phyloP scores from a whole-genome alignment of 495 filamentous ascomycete genomes.

The Pyrenopolyporus hunteri region DNA sequence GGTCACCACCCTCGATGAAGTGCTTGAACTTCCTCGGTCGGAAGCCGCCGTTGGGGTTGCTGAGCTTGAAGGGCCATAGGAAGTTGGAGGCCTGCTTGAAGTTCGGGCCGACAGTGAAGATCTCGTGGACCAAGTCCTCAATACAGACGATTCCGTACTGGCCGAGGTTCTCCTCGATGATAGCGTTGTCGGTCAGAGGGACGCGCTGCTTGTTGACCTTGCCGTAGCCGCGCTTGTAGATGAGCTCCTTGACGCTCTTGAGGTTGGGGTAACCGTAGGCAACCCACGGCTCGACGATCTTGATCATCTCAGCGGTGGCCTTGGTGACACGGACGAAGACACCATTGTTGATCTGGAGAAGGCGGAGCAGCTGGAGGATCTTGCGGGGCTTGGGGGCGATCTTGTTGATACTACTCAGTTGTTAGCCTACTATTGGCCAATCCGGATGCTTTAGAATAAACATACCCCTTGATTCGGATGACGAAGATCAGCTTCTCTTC shows the following conservation, averaged over 20 bases:
- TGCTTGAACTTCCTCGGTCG: slow-evolving; percentile 96
- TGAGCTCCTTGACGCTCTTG: slow-evolving; percentile 96
- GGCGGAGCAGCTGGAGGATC: slow-evolving; percentile 98
- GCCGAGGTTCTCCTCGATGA: slow-evolving; percentile 95
- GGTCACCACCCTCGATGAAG: slow-evolving; percentile 98
- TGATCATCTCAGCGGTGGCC: slow-evolving; percentile 97
- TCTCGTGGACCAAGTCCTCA: slow-evolving; percentile 99
- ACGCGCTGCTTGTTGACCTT: slow-evolving; percentile 97
- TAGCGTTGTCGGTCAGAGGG: slow-evolving; percentile 93
- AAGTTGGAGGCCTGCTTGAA: slow-evolving; percentile 99
- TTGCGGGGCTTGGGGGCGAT: slow-evolving; percentile 99
- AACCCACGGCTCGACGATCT: slow-evolving; percentile 96
- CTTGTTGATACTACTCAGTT: slow-evolving; percentile 91
- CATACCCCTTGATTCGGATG: slow-evolving; percentile 96
- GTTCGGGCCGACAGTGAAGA: slow-evolving; percentile 97
- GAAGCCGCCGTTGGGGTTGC: slow-evolving; percentile 96
- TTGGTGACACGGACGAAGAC: slow-evolving; percentile 97
- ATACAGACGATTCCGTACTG: slow-evolving; percentile 99
- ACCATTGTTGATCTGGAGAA: slow-evolving; percentile 99
- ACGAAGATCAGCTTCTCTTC: slow-evolving; percentile 98
- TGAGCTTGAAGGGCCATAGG: slow-evolving; percentile 99
- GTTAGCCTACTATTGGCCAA: slow-evolving; percentile 7
- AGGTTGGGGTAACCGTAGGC: slow-evolving; percentile 99
- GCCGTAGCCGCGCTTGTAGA: slow-evolving; percentile 99
- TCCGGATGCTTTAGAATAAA: not conserved